Evolutionary conservation across 2,329 filamentous ascomycete genomes (phyloP).

Genomic region (Pestalotiopsis sp.): DNA sequence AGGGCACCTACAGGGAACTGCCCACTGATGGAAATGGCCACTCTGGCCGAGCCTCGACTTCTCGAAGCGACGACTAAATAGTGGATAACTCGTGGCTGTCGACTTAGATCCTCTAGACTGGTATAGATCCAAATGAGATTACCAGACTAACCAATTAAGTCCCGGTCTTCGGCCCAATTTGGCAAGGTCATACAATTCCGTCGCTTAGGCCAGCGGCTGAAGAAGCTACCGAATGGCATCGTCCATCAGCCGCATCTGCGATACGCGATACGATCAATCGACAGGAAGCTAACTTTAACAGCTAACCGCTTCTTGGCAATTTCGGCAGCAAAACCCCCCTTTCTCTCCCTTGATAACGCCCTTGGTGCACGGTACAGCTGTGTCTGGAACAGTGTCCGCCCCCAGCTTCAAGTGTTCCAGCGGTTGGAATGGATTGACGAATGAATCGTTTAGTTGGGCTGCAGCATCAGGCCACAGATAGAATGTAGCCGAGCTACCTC

Average conservation of each 20-base stretch:
- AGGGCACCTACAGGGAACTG: no score
- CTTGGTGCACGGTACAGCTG: background rate
- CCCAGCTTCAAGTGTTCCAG: no score
- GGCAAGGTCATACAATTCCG: background rate
- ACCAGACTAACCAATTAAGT: background rate
- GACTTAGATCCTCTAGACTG: no score
- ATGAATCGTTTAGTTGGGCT: no score
- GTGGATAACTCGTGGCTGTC: no score
- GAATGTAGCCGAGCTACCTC: background rate
- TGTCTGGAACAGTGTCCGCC: background rate
- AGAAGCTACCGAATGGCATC: background rate
- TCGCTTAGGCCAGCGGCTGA: background rate
- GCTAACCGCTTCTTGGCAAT: background rate
- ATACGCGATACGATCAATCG: background rate
- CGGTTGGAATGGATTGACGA: no score
- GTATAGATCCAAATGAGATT: background rate
- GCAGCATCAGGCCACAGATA: no score
- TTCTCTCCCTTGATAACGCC: background rate
- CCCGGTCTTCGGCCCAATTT: background rate
- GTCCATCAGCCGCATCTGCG: background rate
- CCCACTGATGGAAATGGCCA: no score
- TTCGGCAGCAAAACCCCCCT: background rate
- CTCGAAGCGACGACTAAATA: no score
- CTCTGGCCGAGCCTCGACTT: no score
- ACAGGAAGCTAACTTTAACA: background rate